Evolutionary conservation across 768 basidiomycete species (phyloP).

Genomic region (Asterophora parasitica): DNA sequence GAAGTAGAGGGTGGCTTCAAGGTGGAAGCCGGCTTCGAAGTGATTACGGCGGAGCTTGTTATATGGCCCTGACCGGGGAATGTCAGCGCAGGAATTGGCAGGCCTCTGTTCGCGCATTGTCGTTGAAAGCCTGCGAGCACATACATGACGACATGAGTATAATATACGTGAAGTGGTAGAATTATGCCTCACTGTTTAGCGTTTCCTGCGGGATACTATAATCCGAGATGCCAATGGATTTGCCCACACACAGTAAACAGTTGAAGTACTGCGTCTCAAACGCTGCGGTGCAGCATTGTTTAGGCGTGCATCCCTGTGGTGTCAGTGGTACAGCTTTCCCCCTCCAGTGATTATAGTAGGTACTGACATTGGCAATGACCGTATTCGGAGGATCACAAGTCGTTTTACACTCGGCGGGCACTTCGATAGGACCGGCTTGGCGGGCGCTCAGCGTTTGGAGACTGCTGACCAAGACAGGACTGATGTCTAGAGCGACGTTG

Average conservation of each 20-base stretch:
- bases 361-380: conserved; percentile 17
- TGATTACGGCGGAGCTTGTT: too few relatives aligned
- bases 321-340: neutral
- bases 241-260: conserved; percentile 36
- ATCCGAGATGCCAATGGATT: conserved; percentile 21
- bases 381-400: conserved; percentile 26
- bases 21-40: too few relatives aligned
- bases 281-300: conserved; percentile 32
- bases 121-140: conserved; percentile 16
- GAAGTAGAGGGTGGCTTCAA: neutral
- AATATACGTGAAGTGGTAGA: too few relatives aligned
- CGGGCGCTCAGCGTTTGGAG: conserved; percentile 11
- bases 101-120: conserved; percentile 19
- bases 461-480: neutral
- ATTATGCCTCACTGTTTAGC: conserved; percentile 15
- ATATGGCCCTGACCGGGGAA: conserved; percentile 18
- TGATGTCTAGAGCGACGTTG: neutral
- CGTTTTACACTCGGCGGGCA: conserved; percentile 28
- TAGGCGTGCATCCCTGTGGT: conserved; percentile 22
- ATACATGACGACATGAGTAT: neutral
- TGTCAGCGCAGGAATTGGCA: conserved; percentile 22
- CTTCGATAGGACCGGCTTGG: conserved; percentile 16
- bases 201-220: conserved; percentile 25
- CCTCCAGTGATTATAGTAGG: neutral
- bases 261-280: conserved; percentile 37